phyloP scores from a whole-genome alignment of 495 filamentous ascomycete genomes.

The Venustampulla echinocandica region DNA sequence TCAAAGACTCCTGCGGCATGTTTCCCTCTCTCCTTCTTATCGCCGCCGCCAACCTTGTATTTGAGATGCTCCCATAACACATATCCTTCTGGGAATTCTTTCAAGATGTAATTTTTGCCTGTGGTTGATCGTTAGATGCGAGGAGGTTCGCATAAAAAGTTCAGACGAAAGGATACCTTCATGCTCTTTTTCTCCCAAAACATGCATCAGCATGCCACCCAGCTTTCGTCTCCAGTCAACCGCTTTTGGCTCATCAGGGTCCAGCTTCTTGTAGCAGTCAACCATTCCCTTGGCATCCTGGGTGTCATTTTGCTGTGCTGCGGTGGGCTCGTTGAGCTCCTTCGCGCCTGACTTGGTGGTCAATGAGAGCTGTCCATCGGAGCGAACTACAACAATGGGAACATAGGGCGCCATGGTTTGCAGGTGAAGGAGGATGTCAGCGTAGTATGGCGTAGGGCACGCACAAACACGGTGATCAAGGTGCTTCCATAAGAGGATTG shows the following conservation, averaged over 20 bases:
- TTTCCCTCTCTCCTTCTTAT: conserved; percentile 15
- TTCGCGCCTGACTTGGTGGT: conserved; percentile 19
- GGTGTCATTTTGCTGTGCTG: conserved; percentile 34
- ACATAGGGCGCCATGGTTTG: conserved; percentile 12
- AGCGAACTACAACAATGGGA: conserved; percentile 28
- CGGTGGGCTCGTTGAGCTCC: conserved; percentile 37
- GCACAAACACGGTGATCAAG: no score
- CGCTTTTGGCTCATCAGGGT: conserved; percentile 33
- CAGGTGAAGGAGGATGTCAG: no score
- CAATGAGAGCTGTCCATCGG: conserved; percentile 32
- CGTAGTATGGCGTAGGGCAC: no score
- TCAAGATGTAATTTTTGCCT: conserved; percentile 43
- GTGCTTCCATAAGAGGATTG: no score
- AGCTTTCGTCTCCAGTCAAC: conserved; percentile 48
- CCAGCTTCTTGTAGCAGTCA: conserved; percentile 38
- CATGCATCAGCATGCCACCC: conserved; percentile 40
- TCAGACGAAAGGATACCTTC: no score
- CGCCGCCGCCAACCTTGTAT: conserved; percentile 22
- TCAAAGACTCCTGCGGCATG: conserved; percentile 28
- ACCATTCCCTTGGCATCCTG: conserved; percentile 38
- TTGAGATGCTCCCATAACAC: conserved; percentile 49
- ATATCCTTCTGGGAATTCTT: conserved; percentile 47
- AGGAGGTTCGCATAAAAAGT: conserved; percentile 2
- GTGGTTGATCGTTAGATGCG: conserved; percentile 4
- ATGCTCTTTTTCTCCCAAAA: conserved; percentile 31